phyloP scores from a whole-genome alignment of 768 basidiomycete species.

The Paxillus involutus region DNA sequence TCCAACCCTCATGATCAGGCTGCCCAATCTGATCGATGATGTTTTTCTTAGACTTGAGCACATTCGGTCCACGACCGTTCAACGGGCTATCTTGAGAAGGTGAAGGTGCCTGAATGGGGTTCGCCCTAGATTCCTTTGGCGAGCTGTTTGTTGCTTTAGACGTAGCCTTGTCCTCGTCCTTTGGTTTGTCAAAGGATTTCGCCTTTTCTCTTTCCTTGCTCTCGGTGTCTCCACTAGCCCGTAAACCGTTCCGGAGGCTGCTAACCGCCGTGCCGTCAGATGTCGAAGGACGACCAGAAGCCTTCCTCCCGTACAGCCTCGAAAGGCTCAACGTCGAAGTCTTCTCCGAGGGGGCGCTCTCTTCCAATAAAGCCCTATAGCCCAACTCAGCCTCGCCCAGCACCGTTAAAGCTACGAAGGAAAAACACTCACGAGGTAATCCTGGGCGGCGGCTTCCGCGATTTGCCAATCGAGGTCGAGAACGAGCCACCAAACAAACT shows the following conservation, averaged over 20 bases:
- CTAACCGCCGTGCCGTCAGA: constrained; percentile 34
- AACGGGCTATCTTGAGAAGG: constrained; percentile 24
- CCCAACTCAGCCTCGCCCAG: not conserved
- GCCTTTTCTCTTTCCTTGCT: constrained; percentile 20
- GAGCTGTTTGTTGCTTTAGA: constrained; percentile 17
- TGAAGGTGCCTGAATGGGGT: constrained; percentile 56
- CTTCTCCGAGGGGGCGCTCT: constrained; percentile 41
- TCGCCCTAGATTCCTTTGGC: constrained; percentile 36
- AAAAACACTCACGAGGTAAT: constrained; percentile 54
- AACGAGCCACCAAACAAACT: constrained; percentile 82
- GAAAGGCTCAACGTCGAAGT: constrained; percentile 48
- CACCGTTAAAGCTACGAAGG: not conserved
- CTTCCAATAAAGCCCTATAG: constrained; percentile 33
- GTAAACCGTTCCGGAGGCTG: constrained; percentile 23
- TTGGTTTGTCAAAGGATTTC: constrained; percentile 20
- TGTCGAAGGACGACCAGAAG: constrained; percentile 41
- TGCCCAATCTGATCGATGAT: constrained; percentile 90
- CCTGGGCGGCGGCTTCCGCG: constrained; percentile 80
- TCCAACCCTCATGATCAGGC: constrained; percentile 89
- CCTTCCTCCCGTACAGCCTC: constrained; percentile 48
- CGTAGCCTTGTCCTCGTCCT: constrained; percentile 20
- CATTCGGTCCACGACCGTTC: constrained; percentile 29
- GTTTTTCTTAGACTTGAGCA: constrained; percentile 61
- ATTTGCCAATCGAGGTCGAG: constrained; percentile 58
- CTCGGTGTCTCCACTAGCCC: constrained; percentile 20